Base-by-base conservation (phyloP, 2,329 filamentous ascomycete genomes). In the Furcasterigmium sp. region DNA sequence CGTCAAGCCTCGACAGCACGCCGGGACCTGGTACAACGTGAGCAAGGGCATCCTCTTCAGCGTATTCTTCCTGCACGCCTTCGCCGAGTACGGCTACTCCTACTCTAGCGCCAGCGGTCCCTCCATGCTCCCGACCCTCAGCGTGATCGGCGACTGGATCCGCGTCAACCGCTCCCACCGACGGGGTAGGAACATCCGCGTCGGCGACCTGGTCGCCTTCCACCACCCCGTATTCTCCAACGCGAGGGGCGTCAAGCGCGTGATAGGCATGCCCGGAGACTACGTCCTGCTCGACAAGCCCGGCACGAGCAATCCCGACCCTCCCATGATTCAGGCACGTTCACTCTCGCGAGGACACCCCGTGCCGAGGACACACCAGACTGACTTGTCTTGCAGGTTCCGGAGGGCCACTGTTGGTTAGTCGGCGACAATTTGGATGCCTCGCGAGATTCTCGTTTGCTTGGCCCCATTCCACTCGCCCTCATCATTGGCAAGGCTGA, bases 381-480 rank as follows among this genome's bases (percentile, higher is more conserved):
- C 45, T 44, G 25, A 50, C 23, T 5, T 18, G 41, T n/a, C 9
- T 13, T 20, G 3, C 56, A 94, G 87, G 81, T 98, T 14, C 93
- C 93, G 0, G 73, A 86, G 57, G 93, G 93, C 2, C 93, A 98
- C 70, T 94, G 90, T 56, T 97, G 89, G 80, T 70, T 96, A 7
- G 79, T 82, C 3, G 93, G 93, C 3, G 93, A 98, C 63, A 97
- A 97, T 62, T 59, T 95, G 48, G 74, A 80, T 3, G 85, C 79
- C 56, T 96, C 90, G 19, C 73, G 88, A 51, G 93, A 98, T 68
- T 96, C 90, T 35, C 81, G 93, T 48, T 72, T 82, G 32, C 95
- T 85, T 67, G 93, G 93, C 0, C 89, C 93, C 0, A 61, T 98
- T 21, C 93, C 93, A 1, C 68, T 98, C 57, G 91, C 80, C 2